phyloP scores from a whole-genome alignment of 176 grass and related monocot genomes.

The Eragrostis curvula region DNA sequence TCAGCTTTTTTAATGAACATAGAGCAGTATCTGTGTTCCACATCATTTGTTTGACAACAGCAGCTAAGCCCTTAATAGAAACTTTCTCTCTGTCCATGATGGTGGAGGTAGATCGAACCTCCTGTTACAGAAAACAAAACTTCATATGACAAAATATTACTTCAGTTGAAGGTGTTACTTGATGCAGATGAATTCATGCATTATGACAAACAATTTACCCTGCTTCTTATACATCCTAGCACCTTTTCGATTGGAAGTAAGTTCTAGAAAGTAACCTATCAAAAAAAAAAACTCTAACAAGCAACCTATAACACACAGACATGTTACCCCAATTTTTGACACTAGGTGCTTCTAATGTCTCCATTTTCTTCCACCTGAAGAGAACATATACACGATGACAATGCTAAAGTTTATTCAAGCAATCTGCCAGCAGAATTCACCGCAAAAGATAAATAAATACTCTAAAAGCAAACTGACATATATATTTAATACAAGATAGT shows the following conservation, averaged over 20 bases:
- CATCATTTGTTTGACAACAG: conserved; percentile 57
- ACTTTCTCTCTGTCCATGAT: conserved; percentile 70
- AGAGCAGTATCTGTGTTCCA: conserved; percentile 61
- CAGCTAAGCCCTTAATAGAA: conserved; percentile 56
- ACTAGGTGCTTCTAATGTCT: background rate
- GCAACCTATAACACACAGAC: conserved; percentile 2
- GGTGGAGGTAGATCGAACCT: conserved; percentile 53
- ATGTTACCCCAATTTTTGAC: conserved; percentile 5
- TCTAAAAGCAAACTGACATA: background rate
- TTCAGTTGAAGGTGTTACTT: conserved; percentile 12
- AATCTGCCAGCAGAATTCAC: conserved; percentile 13
- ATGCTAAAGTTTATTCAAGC: conserved; percentile 7
- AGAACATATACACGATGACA: background rate
- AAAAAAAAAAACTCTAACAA: background rate
- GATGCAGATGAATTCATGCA: conserved; percentile 6
- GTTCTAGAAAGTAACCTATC: background rate
- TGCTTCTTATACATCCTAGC: background rate
- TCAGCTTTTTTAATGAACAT: conserved; percentile 64
- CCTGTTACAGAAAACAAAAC: conserved; percentile 49
- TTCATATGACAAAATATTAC: conserved; percentile 16
- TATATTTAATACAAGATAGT: background rate
- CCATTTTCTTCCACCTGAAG: background rate
- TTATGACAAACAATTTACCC: conserved; percentile 4
- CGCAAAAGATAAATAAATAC: too few species aligned
- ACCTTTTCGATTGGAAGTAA: conserved; percentile 10